Evolutionary conservation across 352 stramenopile genomes (phyloP), one percentile per base, ranked within the genome.

Genomic region (Aphanomyces astaci): DNA sequence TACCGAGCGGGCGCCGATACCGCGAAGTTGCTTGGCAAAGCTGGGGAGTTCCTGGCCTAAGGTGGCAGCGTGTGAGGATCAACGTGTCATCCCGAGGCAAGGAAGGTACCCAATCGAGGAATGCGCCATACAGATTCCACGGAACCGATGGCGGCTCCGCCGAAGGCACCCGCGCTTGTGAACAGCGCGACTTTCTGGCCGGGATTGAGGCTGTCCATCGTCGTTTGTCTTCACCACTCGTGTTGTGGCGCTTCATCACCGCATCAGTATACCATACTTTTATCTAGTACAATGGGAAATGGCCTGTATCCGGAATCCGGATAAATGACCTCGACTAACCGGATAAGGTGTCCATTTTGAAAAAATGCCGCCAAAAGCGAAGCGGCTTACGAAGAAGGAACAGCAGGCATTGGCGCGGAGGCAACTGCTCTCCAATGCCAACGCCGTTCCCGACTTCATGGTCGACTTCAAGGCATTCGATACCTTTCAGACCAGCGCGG

Each of bases 41-140:
- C 90, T 94, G 32, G 87, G 87, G 57, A 95, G 74, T 73, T 91
- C 82, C 25, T 73, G 80, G 30, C 84, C 86, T 94, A 62, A n/a
- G n/a, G n/a, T n/a, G n/a, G n/a, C n/a, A n/a, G n/a, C n/a, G n/a
- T n/a, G 17, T 54, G 9, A 27, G 43, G 54, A n/a, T 63, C 11
- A 10, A 10, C 33, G 19, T n/a, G 57, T 24, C 46, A 49, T 0
- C 66, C 9, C 27, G 36, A 19, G 25, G 52, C 39, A 11, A 62
- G 17, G 5, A 59, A n/a, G 7, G 36, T 65, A 92, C 86, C 87
- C 66, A 94, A 84, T 79, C 90, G 91, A 31, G 87, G 87, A 66
- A 95, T 93, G 59, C 78, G 77, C 87, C 87, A 95, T 45, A 95
- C 87, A 3, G 87, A 92, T 77, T 95, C 85, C 32, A 94, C 71